Evolutionary conservation across 176 grass and related monocot species (phyloP).

Genomic region (Carex kokanica): DNA sequence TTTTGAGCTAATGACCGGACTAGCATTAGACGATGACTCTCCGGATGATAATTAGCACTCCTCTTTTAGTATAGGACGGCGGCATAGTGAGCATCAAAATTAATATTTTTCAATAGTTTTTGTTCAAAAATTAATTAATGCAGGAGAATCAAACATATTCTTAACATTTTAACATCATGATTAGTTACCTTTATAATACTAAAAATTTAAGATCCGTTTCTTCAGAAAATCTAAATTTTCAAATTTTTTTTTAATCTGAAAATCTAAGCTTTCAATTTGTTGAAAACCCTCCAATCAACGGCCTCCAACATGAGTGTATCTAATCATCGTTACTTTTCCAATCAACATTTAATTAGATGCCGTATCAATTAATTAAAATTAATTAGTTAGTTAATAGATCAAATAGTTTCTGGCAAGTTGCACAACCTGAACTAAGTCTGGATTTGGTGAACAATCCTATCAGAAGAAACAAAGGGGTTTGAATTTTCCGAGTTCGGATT

Average conservation of each 20-base stretch:
- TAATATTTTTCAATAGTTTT: no score
- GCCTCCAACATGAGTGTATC: conserved; percentile 3
- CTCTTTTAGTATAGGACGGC: no score
- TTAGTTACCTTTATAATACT: background rate
- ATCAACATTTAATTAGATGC: background rate
- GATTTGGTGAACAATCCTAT: background rate
- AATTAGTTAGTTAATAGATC: background rate
- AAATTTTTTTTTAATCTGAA: background rate
- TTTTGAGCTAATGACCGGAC: no score
- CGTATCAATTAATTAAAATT: background rate
- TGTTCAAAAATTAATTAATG: background rate
- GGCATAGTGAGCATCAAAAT: no score
- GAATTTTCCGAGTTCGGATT: background rate
- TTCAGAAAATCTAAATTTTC: background rate
- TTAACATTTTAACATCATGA: background rate
- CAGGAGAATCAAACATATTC: background rate
- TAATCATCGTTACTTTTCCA: background rate
- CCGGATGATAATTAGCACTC: no score
- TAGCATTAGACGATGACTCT: no score
- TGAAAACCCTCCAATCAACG: background rate
- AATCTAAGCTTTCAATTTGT: background rate
- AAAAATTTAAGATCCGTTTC: background rate
- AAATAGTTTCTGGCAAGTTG: background rate
- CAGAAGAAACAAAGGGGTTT: background rate
- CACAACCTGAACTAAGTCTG: background rate